A percentile compares a stretch with the other conserved stretches of the same genome.
Conservation (phyloP, 2,329 filamentous ascomycete genomes). For the Pyricularia sp. region DNA sequence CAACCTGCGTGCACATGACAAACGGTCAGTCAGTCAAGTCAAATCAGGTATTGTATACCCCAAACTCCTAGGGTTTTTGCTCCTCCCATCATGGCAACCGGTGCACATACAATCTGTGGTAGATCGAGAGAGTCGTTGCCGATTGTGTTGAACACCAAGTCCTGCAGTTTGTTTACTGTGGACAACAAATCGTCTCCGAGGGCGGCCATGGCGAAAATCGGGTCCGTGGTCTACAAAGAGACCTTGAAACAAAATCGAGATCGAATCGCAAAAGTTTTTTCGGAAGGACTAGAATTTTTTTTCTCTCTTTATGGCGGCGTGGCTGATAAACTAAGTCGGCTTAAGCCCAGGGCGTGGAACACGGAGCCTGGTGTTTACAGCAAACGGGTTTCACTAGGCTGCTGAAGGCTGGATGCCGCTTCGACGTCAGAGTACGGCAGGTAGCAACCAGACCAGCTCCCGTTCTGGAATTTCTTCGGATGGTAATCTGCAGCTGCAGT, state of each 20-base stretch:
- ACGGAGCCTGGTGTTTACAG: not conserved
- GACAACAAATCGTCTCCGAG: constrained; percentile 91
- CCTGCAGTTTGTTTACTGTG: constrained; percentile 97
- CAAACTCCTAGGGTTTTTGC: not conserved
- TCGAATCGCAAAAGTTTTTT: not conserved
- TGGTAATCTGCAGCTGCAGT: not conserved
- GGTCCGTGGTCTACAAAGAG: not conserved
- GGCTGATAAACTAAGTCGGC: not conserved
- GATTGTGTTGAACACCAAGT: constrained; percentile 98
- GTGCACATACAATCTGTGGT: constrained; percentile 79
- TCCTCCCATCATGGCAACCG: not conserved
- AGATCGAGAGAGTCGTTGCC: constrained; percentile 96
- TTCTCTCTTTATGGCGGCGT: not conserved
- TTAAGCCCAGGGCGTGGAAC: not conserved
- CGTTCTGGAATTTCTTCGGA: not conserved
- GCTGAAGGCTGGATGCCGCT: not conserved
- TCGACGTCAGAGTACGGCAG: not conserved
- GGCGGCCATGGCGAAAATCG: constrained; percentile 60
- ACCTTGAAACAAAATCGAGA: not conserved
- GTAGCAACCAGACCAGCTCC: not conserved
- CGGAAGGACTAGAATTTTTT: not conserved
- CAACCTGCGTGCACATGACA: constrained; percentile 53
- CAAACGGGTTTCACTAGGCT: not conserved
- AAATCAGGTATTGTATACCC: not conserved
- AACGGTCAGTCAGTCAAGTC: constrained; percentile 8